Evolutionary conservation across 2,329 filamentous ascomycete genomes (phyloP).

Genomic region (Alternaria infectoria): DNA sequence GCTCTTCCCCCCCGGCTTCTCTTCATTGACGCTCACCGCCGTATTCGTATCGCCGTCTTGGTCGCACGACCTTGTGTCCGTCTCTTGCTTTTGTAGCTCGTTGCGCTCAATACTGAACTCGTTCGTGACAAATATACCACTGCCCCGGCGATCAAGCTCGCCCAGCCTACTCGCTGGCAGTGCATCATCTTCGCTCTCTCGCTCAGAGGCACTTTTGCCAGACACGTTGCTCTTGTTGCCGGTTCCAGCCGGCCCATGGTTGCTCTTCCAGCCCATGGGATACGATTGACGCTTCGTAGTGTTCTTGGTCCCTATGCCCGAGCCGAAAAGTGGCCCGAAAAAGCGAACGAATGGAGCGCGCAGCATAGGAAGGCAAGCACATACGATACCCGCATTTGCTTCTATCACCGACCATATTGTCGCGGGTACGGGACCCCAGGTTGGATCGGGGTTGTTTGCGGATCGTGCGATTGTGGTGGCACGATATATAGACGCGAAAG

Average conservation of each 20-base stretch:
- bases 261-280: conserved; percentile 18
- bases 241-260: conserved; percentile 3
- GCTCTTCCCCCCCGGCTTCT: conserved; percentile 17
- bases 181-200: conserved; percentile 25
- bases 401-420: conserved; percentile 34
- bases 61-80: conserved; percentile 4
- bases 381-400: conserved; percentile 33
- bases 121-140: conserved; percentile 26
- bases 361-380: conserved; percentile 31
- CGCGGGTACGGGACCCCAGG: conserved; percentile 30
- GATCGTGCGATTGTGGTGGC: conserved; percentile 33
- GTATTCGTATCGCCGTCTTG: conserved; percentile 12
- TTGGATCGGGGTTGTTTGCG: conserved; percentile 29
- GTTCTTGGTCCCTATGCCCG: not conserved
- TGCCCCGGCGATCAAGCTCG: conserved; percentile 13
- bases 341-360: conserved; percentile 28
- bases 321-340: conserved; percentile 28
- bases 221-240: conserved; percentile 13
- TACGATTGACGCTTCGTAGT: conserved; percentile 19
- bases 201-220: conserved; percentile 12
- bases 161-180: not conserved
- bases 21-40: conserved; percentile 15
- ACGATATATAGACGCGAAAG: conserved; percentile 32
- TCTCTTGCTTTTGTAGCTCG: conserved; percentile 10
- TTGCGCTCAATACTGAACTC: conserved; percentile 26